Percentiles rank a stretch among this genome's conserved stretches.
phyloP scores from a whole-genome alignment of 352 stramenopile genomes.

The Peronosclerospora sorghi region DNA sequence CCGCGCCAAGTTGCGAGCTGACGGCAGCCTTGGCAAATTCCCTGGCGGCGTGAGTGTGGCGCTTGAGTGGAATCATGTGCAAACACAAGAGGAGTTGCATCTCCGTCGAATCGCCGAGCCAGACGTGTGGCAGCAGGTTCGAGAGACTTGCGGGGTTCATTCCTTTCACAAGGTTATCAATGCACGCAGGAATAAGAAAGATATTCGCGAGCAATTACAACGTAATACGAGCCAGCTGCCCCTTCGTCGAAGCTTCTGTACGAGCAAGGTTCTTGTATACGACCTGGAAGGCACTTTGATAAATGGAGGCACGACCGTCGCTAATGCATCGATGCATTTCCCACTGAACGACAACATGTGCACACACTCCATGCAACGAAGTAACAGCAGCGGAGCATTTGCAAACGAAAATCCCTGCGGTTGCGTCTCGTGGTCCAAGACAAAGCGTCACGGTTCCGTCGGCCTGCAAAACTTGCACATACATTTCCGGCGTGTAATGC shows the following conservation, averaged over 20 bases:
- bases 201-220: slow-evolving; percentile 74
- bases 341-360: too few relatives aligned
- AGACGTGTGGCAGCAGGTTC: slow-evolving; percentile 61
- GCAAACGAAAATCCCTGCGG: too few relatives aligned
- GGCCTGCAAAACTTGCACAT: slow-evolving; percentile 66
- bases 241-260: too few relatives aligned
- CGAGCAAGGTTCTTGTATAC: too few relatives aligned
- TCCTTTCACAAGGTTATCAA: slow-evolving; percentile 80
- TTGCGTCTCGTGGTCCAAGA: too few relatives aligned
- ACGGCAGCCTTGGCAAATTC: slow-evolving; percentile 74
- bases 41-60: slow-evolving; percentile 80
- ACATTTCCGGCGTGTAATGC: slow-evolving; percentile 72
- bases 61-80: slow-evolving; percentile 83
- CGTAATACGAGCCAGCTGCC: too few relatives aligned
- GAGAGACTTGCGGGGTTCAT: slow-evolving; percentile 73
- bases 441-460: too few relatives aligned
- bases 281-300: too few relatives aligned
- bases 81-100: slow-evolving; percentile 77
- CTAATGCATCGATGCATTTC: too few relatives aligned
- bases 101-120: slow-evolving; percentile 64
- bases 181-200: slow-evolving; percentile 75
- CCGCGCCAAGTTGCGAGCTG: slow-evolving; percentile 64
- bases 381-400: too few relatives aligned
- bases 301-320: too few relatives aligned
- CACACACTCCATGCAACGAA: too few relatives aligned